These are phyloP conservation scores for Nemania sp. DNA, from an alignment of 2,329 filamentous ascomycete species.

Conservation along the genomic window DNA sequence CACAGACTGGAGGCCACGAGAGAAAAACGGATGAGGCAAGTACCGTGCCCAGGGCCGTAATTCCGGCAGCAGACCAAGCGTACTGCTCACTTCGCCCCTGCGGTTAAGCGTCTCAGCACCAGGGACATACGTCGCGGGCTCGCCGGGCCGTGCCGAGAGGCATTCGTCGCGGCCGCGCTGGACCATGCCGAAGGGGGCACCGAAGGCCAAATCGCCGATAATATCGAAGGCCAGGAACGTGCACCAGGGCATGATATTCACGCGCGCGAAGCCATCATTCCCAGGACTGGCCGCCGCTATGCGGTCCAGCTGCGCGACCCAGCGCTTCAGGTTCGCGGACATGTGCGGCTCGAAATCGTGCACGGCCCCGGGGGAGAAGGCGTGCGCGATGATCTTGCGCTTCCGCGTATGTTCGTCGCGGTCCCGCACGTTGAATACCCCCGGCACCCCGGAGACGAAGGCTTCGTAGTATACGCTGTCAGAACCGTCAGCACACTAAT, in stretches of 20 bases:
- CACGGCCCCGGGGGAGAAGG: constrained; percentile 22
- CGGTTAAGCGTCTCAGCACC: constrained; percentile 22
- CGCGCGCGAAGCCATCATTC: constrained; percentile 5
- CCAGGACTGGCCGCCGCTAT: constrained; percentile 1
- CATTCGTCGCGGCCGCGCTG: constrained; percentile 20
- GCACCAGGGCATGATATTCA: constrained; percentile 23
- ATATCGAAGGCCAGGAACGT: constrained; percentile 24
- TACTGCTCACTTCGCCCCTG: constrained; percentile 15
- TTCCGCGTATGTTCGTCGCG: constrained; percentile 21
- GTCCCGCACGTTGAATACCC: constrained; percentile 16
- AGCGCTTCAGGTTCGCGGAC: constrained; percentile 19
- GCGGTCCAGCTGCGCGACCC: constrained; percentile 18
- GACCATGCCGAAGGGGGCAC: constrained; percentile 23
- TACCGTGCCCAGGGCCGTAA: constrained; percentile 21
- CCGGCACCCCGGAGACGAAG: constrained; percentile 18
- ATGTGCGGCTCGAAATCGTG: constrained; percentile 26
- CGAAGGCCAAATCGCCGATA: constrained; percentile 21
- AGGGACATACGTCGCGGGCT: constrained; percentile 13
- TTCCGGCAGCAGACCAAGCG: constrained; percentile 16
- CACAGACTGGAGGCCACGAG: constrained; percentile 11
- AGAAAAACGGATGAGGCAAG: constrained; percentile 22
- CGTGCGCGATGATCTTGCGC: constrained; percentile 20
- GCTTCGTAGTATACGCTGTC: constrained; percentile 17
- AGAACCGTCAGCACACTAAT: background rate
- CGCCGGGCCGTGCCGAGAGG: constrained; percentile 4